Evolutionary conservation across 805 yeast species (phyloP).

Genomic region (Torulaspora gathmanii): DNA sequence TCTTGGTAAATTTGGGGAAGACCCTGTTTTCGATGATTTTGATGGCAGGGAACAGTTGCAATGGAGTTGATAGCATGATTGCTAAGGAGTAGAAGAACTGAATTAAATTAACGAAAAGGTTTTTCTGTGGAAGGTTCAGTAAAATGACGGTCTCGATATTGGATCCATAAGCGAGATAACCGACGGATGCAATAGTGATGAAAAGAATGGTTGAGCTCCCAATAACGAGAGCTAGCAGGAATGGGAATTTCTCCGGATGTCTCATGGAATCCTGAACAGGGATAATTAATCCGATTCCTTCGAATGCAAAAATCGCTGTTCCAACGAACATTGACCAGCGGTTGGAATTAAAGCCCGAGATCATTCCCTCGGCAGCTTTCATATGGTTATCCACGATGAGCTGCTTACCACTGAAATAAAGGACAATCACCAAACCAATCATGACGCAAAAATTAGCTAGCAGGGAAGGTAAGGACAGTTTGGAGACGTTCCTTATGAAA

Average conservation of each 20-base stretch:
- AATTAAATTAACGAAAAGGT: slow-evolving; percentile 55
- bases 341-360: slow-evolving; percentile 46
- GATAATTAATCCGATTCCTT: slow-evolving; percentile 76
- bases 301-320: slow-evolving; percentile 83
- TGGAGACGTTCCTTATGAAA: slow-evolving; percentile 70
- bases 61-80: slow-evolving; percentile 71
- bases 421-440: slow-evolving; percentile 59
- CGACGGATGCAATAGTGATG: slow-evolving; percentile 59
- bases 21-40: slow-evolving; percentile 62
- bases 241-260: slow-evolving; percentile 67
- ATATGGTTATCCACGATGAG: slow-evolving; percentile 25
- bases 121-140: slow-evolving; percentile 64
- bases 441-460: slow-evolving; percentile 67
- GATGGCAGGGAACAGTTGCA: slow-evolving; percentile 75
- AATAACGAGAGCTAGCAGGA: slow-evolving; percentile 57
- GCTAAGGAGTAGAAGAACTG: slow-evolving; percentile 73
- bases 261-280: slow-evolving; percentile 82
- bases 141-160: slow-evolving; percentile 62
- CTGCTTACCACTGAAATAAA: slow-evolving; percentile 46
- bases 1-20: slow-evolving; percentile 40
- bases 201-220: slow-evolving; percentile 58
- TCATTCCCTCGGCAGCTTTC: slow-evolving; percentile 52
- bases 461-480: slow-evolving; percentile 64
- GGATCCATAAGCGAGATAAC: slow-evolving; percentile 66
- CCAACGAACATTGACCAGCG: slow-evolving; percentile 73